phyloP scores from a whole-genome alignment of 352 stramenopile genomes.

The Phytophthora europaea region DNA sequence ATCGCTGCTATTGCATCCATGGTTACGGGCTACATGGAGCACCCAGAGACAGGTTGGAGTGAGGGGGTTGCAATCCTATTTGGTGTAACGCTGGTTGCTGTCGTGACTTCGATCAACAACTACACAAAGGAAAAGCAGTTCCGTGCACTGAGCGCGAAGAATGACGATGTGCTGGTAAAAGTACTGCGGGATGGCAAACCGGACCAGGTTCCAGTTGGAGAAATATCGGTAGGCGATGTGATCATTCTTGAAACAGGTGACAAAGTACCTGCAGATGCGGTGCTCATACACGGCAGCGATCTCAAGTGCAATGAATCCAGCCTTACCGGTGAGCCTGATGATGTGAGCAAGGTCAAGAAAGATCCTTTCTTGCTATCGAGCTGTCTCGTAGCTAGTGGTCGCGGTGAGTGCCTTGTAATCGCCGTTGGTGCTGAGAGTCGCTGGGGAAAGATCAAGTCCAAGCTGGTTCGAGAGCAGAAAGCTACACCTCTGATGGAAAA shows the following conservation, averaged over 20 bases:
- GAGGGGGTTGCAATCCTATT: conserved; percentile 96
- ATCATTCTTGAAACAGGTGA: conserved; percentile 95
- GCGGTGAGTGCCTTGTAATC: conserved; percentile 83
- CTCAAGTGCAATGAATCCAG: conserved; percentile 97
- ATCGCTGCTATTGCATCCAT: conserved; percentile 88
- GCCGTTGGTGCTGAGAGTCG: conserved; percentile 84
- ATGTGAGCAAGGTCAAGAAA: conserved; percentile 87
- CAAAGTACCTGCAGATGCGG: conserved; percentile 95
- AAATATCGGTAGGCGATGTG: conserved; percentile 89
- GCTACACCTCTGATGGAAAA: conserved; percentile 95
- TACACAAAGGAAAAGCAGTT: conserved; percentile 97
- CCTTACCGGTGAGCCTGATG: conserved; percentile 97
- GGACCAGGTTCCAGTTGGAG: conserved; percentile 74
- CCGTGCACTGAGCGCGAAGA: conserved; percentile 84
- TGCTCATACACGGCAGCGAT: conserved; percentile 93
- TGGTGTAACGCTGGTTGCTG: conserved; percentile 94
- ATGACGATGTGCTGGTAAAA: conserved; percentile 90
- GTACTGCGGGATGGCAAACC: conserved; percentile 77
- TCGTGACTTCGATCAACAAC: conserved; percentile 97
- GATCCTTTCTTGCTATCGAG: conserved; percentile 92
- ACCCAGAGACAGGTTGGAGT: conserved; percentile 91
- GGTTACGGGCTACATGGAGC: conserved; percentile 82
- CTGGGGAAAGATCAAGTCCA: conserved; percentile 94
- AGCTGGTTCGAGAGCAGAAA: conserved; percentile 90
- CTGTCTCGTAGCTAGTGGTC: conserved; percentile 79